Percentiles rank a stretch among this genome's conserved stretches.
Evolutionary conservation across 495 filamentous ascomycete genomes (phyloP).

Genomic region (Saxispiralis lemnorum): DNA sequence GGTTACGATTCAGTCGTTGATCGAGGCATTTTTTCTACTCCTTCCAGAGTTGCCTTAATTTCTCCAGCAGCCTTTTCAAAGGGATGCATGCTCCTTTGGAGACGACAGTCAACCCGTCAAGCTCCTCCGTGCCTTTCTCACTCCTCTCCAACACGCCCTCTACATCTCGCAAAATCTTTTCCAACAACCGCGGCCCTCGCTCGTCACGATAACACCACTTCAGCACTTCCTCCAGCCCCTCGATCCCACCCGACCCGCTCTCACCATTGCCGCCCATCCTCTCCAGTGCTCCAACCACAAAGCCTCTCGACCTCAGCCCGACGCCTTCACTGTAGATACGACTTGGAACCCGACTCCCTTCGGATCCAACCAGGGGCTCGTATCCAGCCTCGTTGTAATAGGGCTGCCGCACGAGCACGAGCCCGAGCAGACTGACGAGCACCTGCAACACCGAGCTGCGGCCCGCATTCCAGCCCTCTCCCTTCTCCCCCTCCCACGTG

Average conservation of each 20-base stretch:
- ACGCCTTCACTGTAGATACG: conserved; percentile 12
- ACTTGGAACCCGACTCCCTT: conserved; percentile 4
- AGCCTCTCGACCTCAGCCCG: conserved; percentile 4
- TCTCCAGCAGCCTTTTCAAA: conserved; percentile 8
- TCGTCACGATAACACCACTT: conserved; percentile 5
- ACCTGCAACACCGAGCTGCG: conserved; percentile 40
- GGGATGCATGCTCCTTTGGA: conserved; percentile 15
- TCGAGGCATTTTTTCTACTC: too few species aligned
- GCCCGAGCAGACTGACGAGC: conserved; percentile 40
- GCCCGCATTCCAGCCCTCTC: conserved; percentile 36
- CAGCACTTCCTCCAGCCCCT: conserved; percentile 12
- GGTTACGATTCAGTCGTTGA: too few species aligned
- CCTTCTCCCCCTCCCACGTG: conserved; percentile 38
- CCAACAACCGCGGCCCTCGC: conserved; percentile 3
- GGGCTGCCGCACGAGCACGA: conserved; percentile 41
- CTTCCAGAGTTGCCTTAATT: conserved; percentile 2
- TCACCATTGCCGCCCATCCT: not conserved
- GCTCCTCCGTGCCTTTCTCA: conserved; percentile 9
- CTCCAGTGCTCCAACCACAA: conserved; percentile 5
- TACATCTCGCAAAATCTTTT: conserved; percentile 16
- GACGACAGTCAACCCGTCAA: conserved; percentile 7
- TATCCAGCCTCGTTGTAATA: conserved; percentile 32
- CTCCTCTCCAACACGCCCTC: conserved; percentile 15
- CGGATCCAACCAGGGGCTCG: conserved; percentile 7
- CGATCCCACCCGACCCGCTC: not conserved